Conservation (phyloP, 116 monocot species). For the Phalaenopsis hybrid region DNA sequence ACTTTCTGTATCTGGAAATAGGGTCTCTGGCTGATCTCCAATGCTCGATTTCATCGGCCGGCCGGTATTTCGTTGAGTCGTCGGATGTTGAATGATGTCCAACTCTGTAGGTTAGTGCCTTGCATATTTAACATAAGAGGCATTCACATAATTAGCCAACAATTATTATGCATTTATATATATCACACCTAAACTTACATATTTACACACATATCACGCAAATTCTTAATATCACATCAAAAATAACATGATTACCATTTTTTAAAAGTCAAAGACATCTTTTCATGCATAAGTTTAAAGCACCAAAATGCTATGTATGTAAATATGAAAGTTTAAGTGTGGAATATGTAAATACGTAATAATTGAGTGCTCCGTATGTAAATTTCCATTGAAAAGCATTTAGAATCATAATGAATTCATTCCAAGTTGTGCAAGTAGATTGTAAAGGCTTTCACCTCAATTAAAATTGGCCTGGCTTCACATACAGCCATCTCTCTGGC, state of each 20-base stretch:
- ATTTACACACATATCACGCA: no score
- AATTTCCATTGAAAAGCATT: background rate
- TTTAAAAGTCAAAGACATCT: no score
- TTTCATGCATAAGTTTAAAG: no score
- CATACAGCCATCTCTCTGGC: constrained; percentile 81
- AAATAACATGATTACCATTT: no score
- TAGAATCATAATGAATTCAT: constrained; percentile 4
- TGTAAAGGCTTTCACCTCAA: constrained; percentile 49
- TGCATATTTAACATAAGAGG: background rate
- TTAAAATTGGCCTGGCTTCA: constrained; percentile 70
- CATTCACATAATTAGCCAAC: no score
- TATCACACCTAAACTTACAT: no score
- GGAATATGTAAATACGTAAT: no score
- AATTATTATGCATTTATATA: no score
- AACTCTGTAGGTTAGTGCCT: constrained; percentile 90
- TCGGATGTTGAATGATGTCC: constrained; percentile 96
- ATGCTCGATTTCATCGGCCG: constrained; percentile 75
- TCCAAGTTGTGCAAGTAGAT: background rate
- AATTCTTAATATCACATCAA: no score
- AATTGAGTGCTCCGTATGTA: no score
- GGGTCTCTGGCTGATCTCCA: constrained; percentile 79
- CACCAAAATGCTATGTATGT: no score
- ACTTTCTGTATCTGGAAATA: constrained; percentile 83
- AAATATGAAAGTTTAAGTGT: no score
- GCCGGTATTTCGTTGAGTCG: constrained; percentile 82